Base-by-base conservation (phyloP, 2,329 filamentous ascomycete genomes). In the Cladosporium velox region DNA sequence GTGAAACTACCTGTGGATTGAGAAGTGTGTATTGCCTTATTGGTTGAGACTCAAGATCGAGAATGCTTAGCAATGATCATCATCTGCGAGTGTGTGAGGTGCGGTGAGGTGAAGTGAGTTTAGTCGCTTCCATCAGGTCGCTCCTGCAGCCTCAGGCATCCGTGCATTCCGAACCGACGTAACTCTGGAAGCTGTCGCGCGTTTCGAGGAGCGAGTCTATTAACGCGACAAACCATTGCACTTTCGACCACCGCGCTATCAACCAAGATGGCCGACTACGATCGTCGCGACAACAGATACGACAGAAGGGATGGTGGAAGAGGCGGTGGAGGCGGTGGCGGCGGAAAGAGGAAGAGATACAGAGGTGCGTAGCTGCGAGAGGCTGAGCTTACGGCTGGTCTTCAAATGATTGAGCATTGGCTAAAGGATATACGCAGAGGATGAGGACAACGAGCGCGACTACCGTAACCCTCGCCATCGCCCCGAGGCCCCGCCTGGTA, bases 391-490 rank as follows among this genome's bases (percentile, higher is more conserved):
- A 41, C 2, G 41, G 26, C 26, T 38, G 32, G 15, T 35, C 34
- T n/a, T 4, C 24, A 21, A 28, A 38, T 24, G 41, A 34, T 32
- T 15, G 59, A 44, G 32, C 60, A 41, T 54, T 63, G 32, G 51
- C 49, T 64, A 34, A 64, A 52, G 8, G 8, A 15, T 47, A 58
- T 34, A 28, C 21, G 26, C 69, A 87, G 91, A 95, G 70, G 91
- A 95, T 71, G 91, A 96, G 72, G 88, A 93, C 66, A 86, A 88
- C 73, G 90, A 94, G 75, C 86, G 91, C 72, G 90, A 93, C 74
- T 86, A 88, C 73, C 88, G 91, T 72, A 86, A 87, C 30, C 90
- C 90, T 77, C 88, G 91, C 69, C 86, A 91, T 72, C 87, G 91
- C 75, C 89, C 89, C 72, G 89, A 94, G 74, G 88, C 90, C 69